A percentile compares a stretch with the other conserved stretches of the same genome.
Evolutionary conservation across 371 early-diverging fungal species (phyloP).

Genomic region (Globomyces sp.): DNA sequence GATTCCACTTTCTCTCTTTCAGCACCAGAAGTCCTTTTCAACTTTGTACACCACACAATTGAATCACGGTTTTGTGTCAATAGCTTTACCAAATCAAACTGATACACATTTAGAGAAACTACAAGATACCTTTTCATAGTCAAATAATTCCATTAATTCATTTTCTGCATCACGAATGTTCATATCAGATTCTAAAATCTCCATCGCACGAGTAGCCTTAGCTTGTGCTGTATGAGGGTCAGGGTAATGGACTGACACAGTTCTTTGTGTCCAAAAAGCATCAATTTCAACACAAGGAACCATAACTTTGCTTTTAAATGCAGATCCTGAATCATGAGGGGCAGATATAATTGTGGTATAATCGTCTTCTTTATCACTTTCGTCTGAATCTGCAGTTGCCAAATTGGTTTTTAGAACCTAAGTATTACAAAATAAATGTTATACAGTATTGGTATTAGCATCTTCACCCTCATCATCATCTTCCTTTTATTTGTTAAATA

Average conservation of each 20-base stretch:
- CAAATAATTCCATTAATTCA: constrained; percentile 88
- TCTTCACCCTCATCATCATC: constrained; percentile 33
- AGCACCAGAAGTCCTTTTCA: constrained; percentile 67
- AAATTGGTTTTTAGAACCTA: constrained; percentile 19
- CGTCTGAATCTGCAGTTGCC: constrained; percentile 47
- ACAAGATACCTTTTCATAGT: constrained; percentile 57
- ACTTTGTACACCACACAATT: constrained; percentile 87
- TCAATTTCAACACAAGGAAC: constrained; percentile 62
- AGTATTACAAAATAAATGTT: too few species aligned
- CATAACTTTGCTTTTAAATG: neutral
- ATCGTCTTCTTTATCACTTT: constrained; percentile 45
- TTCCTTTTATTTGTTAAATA: constrained; percentile 12
- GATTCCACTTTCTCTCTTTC: constrained; percentile 58
- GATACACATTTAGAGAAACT: constrained; percentile 18
- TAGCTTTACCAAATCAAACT: constrained; percentile 89
- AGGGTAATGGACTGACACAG: constrained; percentile 71
- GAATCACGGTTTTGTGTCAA: constrained; percentile 83
- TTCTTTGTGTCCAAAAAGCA: constrained; percentile 96
- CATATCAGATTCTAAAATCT: constrained; percentile 66
- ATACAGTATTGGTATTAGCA: constrained; percentile 15
- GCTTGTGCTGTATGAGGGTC: constrained; percentile 86
- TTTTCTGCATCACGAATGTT: constrained; percentile 88
- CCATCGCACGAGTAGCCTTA: constrained; percentile 75
- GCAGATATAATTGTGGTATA: constrained; percentile 33
- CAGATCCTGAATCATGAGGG: constrained; percentile 4